Conservation (phyloP, 495 filamentous ascomycete species). For the Schizothecium vesticola region DNA sequence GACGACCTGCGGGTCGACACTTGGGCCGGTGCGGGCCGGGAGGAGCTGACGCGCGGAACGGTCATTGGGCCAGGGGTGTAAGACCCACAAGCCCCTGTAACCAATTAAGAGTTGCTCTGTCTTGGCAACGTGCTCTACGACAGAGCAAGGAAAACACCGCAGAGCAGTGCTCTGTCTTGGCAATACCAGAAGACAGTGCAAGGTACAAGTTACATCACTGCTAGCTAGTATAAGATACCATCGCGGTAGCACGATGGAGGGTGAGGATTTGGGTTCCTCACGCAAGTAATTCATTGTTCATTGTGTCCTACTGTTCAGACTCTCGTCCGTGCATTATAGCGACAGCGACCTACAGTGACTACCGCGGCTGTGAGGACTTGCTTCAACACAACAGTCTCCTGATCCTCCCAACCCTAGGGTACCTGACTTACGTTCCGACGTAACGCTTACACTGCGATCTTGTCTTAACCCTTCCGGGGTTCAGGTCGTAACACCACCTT, state of each 20-base stretch:
- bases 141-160: too few species aligned
- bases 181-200: background rate
- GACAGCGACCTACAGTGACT: background rate
- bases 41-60: too few species aligned
- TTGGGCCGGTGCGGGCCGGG: too few species aligned
- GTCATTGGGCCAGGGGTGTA: background rate
- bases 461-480: too few species aligned
- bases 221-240: background rate
- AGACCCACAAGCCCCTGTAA: background rate
- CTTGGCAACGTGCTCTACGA: too few species aligned
- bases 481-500: background rate
- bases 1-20: too few species aligned
- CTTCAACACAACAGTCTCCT: background rate
- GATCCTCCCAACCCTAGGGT: background rate
- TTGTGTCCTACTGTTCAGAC: constrained; percentile 2
- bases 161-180: background rate
- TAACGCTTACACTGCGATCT: too few species aligned
- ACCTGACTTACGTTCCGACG: background rate
- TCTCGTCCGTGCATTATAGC: background rate
- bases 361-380: background rate
- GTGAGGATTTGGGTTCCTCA: constrained; percentile 1
- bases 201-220: background rate
- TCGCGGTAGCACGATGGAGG: background rate
- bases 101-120: background rate
- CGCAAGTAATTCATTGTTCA: constrained; percentile 2